Evolutionary conservation across 2,329 filamentous ascomycete genomes (phyloP).

Genomic region (Fusarium sororula): DNA sequence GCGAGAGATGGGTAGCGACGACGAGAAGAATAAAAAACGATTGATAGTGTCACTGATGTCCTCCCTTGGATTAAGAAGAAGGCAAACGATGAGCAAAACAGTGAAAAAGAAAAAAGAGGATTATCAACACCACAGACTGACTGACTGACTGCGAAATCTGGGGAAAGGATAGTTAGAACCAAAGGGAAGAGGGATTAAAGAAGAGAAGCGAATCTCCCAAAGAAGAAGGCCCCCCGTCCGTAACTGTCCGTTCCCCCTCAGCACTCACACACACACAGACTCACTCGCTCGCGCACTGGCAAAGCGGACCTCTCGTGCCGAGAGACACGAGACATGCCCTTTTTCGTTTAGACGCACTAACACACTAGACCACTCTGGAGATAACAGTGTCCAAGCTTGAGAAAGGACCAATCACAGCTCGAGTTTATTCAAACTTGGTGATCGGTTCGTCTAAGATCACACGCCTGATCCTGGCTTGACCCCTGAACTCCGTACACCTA

Average conservation of each 20-base stretch:
- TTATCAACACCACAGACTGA: slow-evolving; percentile 10
- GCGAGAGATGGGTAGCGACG: slow-evolving; percentile 2
- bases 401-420: not conserved
- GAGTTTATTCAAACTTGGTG: slow-evolving; percentile 2
- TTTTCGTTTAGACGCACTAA: slow-evolving; percentile 27
- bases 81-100: slow-evolving; percentile 13
- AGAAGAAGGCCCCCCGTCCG: not conserved
- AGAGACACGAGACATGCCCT: slow-evolving; percentile 19
- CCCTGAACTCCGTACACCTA: slow-evolving; percentile 12
- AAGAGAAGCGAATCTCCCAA: slow-evolving; percentile 7
- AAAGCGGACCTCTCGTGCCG: slow-evolving; percentile 25
- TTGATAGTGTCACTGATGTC: slow-evolving; percentile 24
- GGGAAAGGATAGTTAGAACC: not conserved
- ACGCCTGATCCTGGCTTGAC: slow-evolving; percentile 9
- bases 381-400: slow-evolving; percentile 8
- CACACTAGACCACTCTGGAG: slow-evolving; percentile 23
- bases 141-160: slow-evolving; percentile 7
- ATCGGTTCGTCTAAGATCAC: slow-evolving; percentile 18
- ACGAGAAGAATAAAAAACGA: slow-evolving; percentile 4
- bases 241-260: not conserved
- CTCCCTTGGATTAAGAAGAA: not conserved
- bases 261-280: not conserved
- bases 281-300: not conserved
- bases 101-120: slow-evolving; percentile 13
- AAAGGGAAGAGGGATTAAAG: slow-evolving; percentile 29